A percentile compares a stretch with the other conserved stretches of the same genome.
These are phyloP conservation scores for Sindora glabra DNA, from an alignment of 306 rosid species.

Conservation along the genomic window DNA sequence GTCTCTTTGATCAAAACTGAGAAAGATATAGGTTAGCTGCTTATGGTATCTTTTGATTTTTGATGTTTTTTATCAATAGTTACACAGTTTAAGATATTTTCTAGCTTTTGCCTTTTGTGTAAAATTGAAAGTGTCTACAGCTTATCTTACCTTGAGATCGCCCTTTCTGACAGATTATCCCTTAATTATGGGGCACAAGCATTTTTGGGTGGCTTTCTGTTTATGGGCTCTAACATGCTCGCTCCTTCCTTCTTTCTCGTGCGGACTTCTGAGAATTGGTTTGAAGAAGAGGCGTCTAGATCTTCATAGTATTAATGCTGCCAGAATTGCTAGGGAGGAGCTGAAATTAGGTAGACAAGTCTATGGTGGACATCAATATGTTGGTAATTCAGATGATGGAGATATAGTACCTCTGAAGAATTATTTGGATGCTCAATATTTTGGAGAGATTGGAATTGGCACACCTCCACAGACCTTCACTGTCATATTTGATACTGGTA, in stretches of 20 bases:
- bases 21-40: not conserved
- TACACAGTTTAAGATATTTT: not conserved
- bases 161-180: slow-evolving; percentile 23
- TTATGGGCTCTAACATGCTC: slow-evolving; percentile 55
- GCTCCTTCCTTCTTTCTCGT: slow-evolving; percentile 50
- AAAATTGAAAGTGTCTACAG: slow-evolving; percentile 2
- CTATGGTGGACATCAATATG: slow-evolving; percentile 12
- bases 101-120: not conserved
- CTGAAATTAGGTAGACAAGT: slow-evolving; percentile 18
- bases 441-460: slow-evolving; percentile 85
- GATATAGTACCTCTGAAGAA: slow-evolving; percentile 54
- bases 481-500: slow-evolving; percentile 82
- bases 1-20: slow-evolving; percentile 1
- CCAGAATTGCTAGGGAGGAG: slow-evolving; percentile 31
- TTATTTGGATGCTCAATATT: slow-evolving; percentile 80
- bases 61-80: not conserved
- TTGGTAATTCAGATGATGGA: slow-evolving; percentile 23
- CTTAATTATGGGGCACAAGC: slow-evolving; percentile 41
- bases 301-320: slow-evolving; percentile 45
- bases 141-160: slow-evolving; percentile 1
- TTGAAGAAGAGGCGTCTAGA: slow-evolving; percentile 65
- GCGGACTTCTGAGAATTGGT: slow-evolving; percentile 49
- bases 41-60: not conserved
- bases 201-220: slow-evolving; percentile 37
- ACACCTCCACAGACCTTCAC: slow-evolving; percentile 75